A percentile compares a stretch with the other conserved stretches of the same genome.
Evolutionary conservation across 2,329 filamentous ascomycete species (phyloP).

Genomic region (Phaeoacremonium minimum): DNA sequence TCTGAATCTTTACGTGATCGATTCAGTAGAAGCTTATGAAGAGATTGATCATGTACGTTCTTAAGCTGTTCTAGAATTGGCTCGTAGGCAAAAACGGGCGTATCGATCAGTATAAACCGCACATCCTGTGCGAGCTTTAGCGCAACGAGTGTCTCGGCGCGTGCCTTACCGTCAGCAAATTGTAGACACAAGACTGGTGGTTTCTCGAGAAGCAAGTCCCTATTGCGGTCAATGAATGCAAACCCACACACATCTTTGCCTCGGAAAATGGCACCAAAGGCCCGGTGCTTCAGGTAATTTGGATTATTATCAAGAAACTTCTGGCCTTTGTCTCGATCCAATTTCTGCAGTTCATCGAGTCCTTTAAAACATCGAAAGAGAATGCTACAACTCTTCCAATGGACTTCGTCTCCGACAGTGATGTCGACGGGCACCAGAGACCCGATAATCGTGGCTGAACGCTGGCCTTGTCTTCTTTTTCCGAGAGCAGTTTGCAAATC

Average conservation of each 20-base stretch:
- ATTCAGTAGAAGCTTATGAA: no score
- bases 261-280: constrained; percentile 57
- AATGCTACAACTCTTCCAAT: constrained; percentile 28
- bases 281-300: constrained; percentile 52
- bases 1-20: no score
- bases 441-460: constrained; percentile 30
- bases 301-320: constrained; percentile 40
- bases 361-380: constrained; percentile 34
- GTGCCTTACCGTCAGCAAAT: constrained; percentile 38
- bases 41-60: constrained; percentile 47
- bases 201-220: constrained; percentile 32
- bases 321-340: constrained; percentile 27
- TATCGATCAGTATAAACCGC: constrained; percentile 56
- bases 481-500: constrained; percentile 50
- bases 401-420: constrained; percentile 23
- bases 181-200: constrained; percentile 47
- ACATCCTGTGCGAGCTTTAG: constrained; percentile 28
- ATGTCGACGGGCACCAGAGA: constrained; percentile 32
- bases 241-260: constrained; percentile 53
- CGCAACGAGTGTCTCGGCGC: constrained; percentile 41
- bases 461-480: constrained; percentile 40
- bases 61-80: constrained; percentile 60
- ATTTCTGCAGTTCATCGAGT: constrained; percentile 34
- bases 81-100: constrained; percentile 65
- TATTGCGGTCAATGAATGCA: constrained; percentile 49